A percentile compares a stretch with the other conserved stretches of the same genome.
Evolutionary conservation across 2,329 filamentous ascomycete genomes (phyloP).

Genomic region (Meredithiella fracta): DNA sequence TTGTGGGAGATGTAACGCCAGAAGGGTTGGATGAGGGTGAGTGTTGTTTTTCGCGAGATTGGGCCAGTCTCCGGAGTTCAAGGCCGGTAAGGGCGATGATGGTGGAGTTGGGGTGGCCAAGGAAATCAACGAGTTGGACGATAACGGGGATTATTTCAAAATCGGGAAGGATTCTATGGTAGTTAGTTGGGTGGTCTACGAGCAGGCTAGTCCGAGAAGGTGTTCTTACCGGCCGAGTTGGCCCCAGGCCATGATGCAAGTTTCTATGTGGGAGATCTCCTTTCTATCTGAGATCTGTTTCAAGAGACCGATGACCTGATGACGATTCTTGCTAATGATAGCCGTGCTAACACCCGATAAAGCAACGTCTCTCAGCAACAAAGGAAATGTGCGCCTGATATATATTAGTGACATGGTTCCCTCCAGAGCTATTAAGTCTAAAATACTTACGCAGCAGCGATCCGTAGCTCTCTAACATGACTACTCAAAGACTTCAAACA

Average conservation of each 20-base stretch:
- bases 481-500: conserved; percentile 69
- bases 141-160: conserved; percentile 77
- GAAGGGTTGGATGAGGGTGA: conserved; percentile 65
- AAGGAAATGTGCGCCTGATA: conserved; percentile 42
- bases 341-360: conserved; percentile 17
- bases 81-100: conserved; percentile 69
- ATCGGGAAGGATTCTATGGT: conserved; percentile 47
- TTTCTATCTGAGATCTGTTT: conserved; percentile 55
- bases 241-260: conserved; percentile 72
- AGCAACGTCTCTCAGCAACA: conserved; percentile 36
- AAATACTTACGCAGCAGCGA: conserved; percentile 58
- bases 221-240: conserved; percentile 52
- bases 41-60: conserved; percentile 41
- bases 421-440: too few relatives aligned
- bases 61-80: conserved; percentile 60
- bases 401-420: background rate
- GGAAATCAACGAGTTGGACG: conserved; percentile 67
- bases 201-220: background rate
- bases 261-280: conserved; percentile 56
- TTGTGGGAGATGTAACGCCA: conserved; percentile 75
- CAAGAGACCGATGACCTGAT: conserved; percentile 50
- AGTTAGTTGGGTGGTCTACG: conserved; percentile 14
- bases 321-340: conserved; percentile 10
- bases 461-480: conserved; percentile 67
- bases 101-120: conserved; percentile 68